A percentile compares a stretch with the other conserved stretches of the same genome.
Conservation (phyloP, 441 rosid species). For the Corymbia calophylla region DNA sequence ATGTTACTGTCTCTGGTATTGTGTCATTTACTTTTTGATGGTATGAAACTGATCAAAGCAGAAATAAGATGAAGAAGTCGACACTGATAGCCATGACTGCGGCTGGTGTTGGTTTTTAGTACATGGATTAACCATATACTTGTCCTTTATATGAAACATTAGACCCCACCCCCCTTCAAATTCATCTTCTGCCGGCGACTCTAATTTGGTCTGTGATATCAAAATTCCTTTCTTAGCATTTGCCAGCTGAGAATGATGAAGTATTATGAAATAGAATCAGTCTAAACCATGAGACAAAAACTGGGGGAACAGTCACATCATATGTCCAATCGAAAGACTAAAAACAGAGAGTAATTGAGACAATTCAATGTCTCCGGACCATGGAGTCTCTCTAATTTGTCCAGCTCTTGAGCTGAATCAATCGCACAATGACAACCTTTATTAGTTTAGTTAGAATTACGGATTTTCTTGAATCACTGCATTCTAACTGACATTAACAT, state of each 20-base stretch:
- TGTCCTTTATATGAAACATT: not conserved
- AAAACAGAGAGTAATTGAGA: not conserved
- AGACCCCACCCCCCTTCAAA: not conserved
- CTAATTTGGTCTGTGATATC: not conserved
- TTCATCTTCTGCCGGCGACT: not conserved
- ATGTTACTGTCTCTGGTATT: not conserved
- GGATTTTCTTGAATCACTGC: not conserved
- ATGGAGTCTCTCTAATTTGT: not conserved
- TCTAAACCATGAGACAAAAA: not conserved
- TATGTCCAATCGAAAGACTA: not conserved
- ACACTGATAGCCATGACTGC: not conserved
- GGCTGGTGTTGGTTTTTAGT: not conserved
- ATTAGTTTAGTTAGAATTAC: not conserved
- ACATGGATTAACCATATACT: not conserved
- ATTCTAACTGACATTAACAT: not conserved
- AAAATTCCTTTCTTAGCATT: not conserved
- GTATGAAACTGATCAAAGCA: not conserved
- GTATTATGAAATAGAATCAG: not conserved
- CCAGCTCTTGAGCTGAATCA: not conserved
- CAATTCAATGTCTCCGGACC: not conserved
- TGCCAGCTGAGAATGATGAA: not conserved
- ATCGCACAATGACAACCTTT: not conserved
- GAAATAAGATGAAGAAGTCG: not conserved
- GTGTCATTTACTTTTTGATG: not conserved
- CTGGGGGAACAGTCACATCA: not conserved